Evolutionary conservation across 2,329 filamentous ascomycete species (phyloP), one percentile per base, ranked within the genome.

Genomic region (Hypoxylon sp.): DNA sequence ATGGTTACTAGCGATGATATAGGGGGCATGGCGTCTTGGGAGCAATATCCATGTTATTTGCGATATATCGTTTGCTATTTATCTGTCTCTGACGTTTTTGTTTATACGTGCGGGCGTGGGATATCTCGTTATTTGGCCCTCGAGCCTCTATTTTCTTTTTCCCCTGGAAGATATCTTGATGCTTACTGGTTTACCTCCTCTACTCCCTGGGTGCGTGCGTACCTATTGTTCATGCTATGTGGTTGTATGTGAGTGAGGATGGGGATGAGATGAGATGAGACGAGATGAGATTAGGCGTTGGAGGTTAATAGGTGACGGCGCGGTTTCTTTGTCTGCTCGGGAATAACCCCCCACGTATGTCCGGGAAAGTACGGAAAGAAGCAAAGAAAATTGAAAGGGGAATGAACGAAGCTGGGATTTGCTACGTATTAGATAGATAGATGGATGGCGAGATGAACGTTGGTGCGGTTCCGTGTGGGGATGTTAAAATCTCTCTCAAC

Each of bases 51-150:
- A 24, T 47, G 26, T 42, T 48, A 35, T 47, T 61, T 19, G 11
- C 47, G 17, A 60, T 61, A 44, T 51, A 65, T 35, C 56, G 44
- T 56, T 65, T 65, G 63, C 46, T 46, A 56, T 46, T 47, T 47
- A 35, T 10, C 35, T 46, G 58, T 10, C 26, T 53, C 35, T 24
- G 19, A 48, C 29, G 22, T 56, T 19, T 31, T 50, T 52, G 47
- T 52, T 53, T 39, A 60, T 65, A 47, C 13, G 35, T n/a, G 51
- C 3, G 35, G n/a, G 51, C 3, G 24, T 14, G 33, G 35, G 31
- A 59, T 50, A 52, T 65, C n/a, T 50, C 33, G 26, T 39, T 35
- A 52, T 65, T 9, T 37, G 55, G 56, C 46, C 51, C 42, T 60
- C 62, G 50, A 50, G 48, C 58, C 57, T 56, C 56, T 14, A 5